These are phyloP conservation scores for Irpex rosettiformis DNA, from an alignment of 1,284 basidiomycete genomes.

Conservation along the genomic window DNA sequence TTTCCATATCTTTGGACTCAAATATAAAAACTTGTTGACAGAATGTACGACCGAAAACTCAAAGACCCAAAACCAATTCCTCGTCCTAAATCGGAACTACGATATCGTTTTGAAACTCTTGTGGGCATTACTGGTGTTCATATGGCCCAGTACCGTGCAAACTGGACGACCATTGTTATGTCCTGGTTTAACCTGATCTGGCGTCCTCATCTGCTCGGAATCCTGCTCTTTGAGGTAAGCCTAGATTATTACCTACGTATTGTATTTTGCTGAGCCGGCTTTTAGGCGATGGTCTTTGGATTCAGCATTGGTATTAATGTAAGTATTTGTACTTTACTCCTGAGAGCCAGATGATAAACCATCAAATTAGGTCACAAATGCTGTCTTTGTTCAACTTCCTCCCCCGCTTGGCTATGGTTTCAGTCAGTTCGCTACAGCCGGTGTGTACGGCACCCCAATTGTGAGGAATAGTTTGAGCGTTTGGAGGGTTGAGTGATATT, in stretches of 20 bases:
- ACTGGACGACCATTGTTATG: slow-evolving; percentile 46
- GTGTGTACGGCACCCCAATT: slow-evolving; percentile 62
- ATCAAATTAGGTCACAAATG: slow-evolving; percentile 56
- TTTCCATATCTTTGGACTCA: not conserved
- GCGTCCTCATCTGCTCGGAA: slow-evolving; percentile 58
- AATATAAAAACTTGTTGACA: slow-evolving; percentile 29
- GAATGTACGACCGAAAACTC: slow-evolving; percentile 67
- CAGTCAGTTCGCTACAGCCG: slow-evolving; percentile 48
- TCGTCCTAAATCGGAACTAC: slow-evolving; percentile 35
- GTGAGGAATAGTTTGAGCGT: slow-evolving; percentile 38
- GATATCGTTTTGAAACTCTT: slow-evolving; percentile 58
- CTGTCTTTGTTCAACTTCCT: slow-evolving; percentile 62
- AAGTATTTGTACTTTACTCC: slow-evolving; percentile 20
- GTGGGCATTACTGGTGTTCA: slow-evolving; percentile 61
- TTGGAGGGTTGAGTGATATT: no score
- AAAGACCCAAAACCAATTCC: slow-evolving; percentile 38
- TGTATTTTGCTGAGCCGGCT: not conserved
- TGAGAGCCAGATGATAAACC: not conserved
- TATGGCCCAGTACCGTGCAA: slow-evolving; percentile 58
- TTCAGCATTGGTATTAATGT: slow-evolving; percentile 75
- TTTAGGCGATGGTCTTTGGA: slow-evolving; percentile 57
- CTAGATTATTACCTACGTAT: not conserved
- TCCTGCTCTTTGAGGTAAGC: slow-evolving; percentile 56
- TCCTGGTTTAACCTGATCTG: slow-evolving; percentile 55
- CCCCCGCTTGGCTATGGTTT: slow-evolving; percentile 59